Percentiles rank a stretch among this genome's conserved stretches.
phyloP scores from a whole-genome alignment of 345 rosid genomes.

The Excoecaria agallocha region DNA sequence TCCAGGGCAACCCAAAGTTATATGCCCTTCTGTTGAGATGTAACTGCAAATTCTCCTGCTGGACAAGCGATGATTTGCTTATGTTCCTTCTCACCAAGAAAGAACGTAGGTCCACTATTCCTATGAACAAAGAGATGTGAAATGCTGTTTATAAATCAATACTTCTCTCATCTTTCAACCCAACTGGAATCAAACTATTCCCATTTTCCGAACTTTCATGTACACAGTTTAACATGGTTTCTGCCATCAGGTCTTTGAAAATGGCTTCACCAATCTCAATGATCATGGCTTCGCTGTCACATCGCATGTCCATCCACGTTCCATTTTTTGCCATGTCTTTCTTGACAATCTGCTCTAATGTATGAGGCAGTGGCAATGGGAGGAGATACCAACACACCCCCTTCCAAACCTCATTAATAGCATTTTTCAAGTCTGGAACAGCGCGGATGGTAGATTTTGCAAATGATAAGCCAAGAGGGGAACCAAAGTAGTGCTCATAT shows the following conservation, averaged over 20 bases:
- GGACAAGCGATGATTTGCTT: conserved; percentile 6
- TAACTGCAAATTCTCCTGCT: not conserved
- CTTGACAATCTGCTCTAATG: conserved; percentile 63
- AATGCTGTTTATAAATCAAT: conserved; percentile 18
- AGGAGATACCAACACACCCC: conserved; percentile 70
- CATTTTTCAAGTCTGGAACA: conserved; percentile 42
- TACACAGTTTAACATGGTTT: conserved; percentile 38
- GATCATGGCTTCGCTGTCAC: conserved; percentile 43
- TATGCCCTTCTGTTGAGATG: not conserved
- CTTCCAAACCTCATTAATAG: conserved; percentile 51
- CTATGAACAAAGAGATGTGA: not conserved
- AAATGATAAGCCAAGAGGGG: conserved; percentile 52
- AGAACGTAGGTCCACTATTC: not conserved
- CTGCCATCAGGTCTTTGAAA: conserved; percentile 61
- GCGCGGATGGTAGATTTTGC: conserved; percentile 45
- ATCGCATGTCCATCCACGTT: conserved; percentile 66
- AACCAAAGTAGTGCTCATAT: conserved; percentile 40
- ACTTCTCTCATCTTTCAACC: conserved; percentile 34
- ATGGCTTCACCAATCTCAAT: conserved; percentile 51
- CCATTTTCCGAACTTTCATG: conserved; percentile 21
- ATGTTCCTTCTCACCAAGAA: conserved; percentile 4
- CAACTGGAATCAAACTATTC: conserved; percentile 24
- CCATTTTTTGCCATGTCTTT: conserved; percentile 66
- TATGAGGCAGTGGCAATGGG: conserved; percentile 60
- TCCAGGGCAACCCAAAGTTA: not conserved